These are phyloP conservation scores for Citrus inodora DNA, from an alignment of 345 rosid genomes.

Conservation along the genomic window DNA sequence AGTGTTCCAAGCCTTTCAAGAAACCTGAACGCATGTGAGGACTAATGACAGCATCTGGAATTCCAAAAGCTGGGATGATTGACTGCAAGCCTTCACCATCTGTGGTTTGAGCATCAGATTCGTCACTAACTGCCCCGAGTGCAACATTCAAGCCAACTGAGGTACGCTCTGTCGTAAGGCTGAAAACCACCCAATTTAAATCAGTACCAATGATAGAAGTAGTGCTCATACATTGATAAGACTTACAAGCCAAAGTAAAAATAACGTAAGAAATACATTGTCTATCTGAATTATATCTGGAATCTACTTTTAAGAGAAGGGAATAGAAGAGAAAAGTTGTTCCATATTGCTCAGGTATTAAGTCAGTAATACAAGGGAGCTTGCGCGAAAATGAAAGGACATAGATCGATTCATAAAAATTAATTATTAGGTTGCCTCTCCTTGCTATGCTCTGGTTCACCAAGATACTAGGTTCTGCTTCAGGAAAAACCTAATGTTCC, in stretches of 20 bases:
- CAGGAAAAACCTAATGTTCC: neutral
- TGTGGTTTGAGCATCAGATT: conserved; percentile 28
- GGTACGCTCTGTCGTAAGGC: conserved; percentile 67
- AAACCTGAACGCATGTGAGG: conserved; percentile 54
- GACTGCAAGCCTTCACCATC: conserved; percentile 21
- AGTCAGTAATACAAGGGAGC: neutral
- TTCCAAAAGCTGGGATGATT: conserved; percentile 26
- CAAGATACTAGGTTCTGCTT: neutral
- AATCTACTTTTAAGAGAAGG: neutral
- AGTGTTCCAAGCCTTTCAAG: conserved; percentile 68
- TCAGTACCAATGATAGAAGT: neutral
- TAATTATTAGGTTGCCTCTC: neutral
- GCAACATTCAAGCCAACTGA: conserved; percentile 76
- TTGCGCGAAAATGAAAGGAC: no score
- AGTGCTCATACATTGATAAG: neutral
- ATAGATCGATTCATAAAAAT: neutral
- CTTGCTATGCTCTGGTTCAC: neutral
- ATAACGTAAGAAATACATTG: neutral
- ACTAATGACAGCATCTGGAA: conserved; percentile 43
- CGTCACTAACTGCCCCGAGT: conserved; percentile 30
- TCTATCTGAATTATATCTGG: neutral
- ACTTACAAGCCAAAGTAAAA: neutral
- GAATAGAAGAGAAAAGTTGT: neutral
- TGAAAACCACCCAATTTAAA: conserved; percentile 28
- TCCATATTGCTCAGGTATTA: neutral